phyloP scores from a whole-genome alignment of 192 early-diverging fungal genomes.

The Spinellus fusiger region DNA sequence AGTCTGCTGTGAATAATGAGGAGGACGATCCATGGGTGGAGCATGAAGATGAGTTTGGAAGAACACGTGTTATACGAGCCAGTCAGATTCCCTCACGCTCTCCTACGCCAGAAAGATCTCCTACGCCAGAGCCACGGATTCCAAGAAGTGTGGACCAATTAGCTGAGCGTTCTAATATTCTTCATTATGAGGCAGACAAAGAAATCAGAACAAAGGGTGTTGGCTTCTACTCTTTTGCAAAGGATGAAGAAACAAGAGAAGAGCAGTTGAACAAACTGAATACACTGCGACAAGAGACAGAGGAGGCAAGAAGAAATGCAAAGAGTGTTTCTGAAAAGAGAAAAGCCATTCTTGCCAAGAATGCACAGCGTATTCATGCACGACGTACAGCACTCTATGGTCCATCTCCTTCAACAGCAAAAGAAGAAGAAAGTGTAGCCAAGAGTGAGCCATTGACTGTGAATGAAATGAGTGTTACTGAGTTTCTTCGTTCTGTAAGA shows the following conservation, averaged over 20 bases:
- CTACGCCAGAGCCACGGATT: not conserved
- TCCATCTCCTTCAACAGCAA: constrained; percentile 1
- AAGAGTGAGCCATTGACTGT: not conserved
- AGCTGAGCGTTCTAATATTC: not conserved
- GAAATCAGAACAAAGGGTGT: constrained; percentile 64
- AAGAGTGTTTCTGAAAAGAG: constrained; percentile 34
- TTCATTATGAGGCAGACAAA: constrained; percentile 19
- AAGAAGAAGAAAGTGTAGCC: not conserved
- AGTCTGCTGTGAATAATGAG: constrained; percentile 8
- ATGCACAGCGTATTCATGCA: constrained; percentile 21
- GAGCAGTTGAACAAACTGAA: constrained; percentile 58
- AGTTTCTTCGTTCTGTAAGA: constrained; percentile 8
- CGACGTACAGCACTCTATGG: not conserved
- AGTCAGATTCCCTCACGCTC: constrained; percentile 18
- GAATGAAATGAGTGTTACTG: constrained; percentile 10
- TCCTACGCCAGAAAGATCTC: constrained; percentile 8
- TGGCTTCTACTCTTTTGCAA: constrained; percentile 63
- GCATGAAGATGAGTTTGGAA: constrained; percentile 69
- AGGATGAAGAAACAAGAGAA: constrained; percentile 53
- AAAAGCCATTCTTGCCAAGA: constrained; percentile 18
- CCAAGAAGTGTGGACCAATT: not conserved
- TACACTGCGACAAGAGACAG: constrained; percentile 46
- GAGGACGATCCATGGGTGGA: constrained; percentile 69
- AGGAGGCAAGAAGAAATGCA: constrained; percentile 31
- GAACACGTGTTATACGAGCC: constrained; percentile 47